A percentile compares a stretch with the other conserved stretches of the same genome.
phyloP scores from a whole-genome alignment of 108 stramenopile species.

The Nitzschia putrida region DNA sequence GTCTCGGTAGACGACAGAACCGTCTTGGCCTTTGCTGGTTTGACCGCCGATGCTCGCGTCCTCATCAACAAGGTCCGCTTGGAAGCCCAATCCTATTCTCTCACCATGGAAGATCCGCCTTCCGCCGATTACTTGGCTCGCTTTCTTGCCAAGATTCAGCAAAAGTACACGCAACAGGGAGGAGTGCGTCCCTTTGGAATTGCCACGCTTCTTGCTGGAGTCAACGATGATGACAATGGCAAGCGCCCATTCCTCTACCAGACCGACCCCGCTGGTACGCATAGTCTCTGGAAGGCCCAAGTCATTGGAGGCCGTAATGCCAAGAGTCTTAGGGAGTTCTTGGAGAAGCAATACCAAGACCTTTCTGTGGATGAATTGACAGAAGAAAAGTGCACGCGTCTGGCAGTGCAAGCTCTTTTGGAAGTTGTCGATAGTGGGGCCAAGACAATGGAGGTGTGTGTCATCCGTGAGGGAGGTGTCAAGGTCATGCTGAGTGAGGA shows the following conservation, averaged over 20 bases:
- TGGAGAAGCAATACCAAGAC: conserved; percentile 94
- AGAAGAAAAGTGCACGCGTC: conserved; percentile 81
- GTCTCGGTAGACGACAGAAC: conserved; percentile 93
- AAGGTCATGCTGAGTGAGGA: conserved; percentile 78
- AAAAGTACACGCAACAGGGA: conserved; percentile 98
- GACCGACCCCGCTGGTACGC: conserved; percentile 99
- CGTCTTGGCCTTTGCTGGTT: conserved; percentile 97
- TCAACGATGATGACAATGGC: conserved; percentile 63
- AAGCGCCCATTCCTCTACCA: conserved; percentile 84
- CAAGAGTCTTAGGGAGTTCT: conserved; percentile 94
- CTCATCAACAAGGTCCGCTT: conserved; percentile 90
- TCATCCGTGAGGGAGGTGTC: conserved; percentile 69
- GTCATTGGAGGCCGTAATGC: conserved; percentile 96
- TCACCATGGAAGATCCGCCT: conserved; percentile 98
- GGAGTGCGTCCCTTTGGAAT: conserved; percentile 99
- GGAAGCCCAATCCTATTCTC: conserved; percentile 98
- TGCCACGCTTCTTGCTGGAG: conserved; percentile 87
- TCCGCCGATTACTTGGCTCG: conserved; percentile 97
- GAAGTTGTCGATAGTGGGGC: conserved; percentile 99
- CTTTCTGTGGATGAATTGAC: conserved; percentile 64
- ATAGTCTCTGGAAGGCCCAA: conserved; percentile 97
- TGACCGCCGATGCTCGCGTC: conserved; percentile 99
- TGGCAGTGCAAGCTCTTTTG: conserved; percentile 93
- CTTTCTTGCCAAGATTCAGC: conserved; percentile 96
- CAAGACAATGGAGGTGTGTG: conserved; percentile 97